phyloP scores from a whole-genome alignment of 75 land plant species.

The Selaginella moellendorffii region DNA sequence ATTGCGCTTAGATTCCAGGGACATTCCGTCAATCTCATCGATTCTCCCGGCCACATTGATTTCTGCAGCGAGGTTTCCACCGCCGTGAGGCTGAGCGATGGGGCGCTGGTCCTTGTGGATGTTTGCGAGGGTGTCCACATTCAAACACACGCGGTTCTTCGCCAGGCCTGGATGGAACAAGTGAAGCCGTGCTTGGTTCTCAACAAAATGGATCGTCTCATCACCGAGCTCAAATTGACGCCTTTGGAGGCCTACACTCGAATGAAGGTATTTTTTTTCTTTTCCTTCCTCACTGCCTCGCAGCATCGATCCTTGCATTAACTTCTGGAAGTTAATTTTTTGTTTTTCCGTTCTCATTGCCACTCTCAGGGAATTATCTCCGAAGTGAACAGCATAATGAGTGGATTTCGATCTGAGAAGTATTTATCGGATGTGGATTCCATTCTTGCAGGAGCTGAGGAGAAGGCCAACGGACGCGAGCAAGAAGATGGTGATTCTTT shows the following conservation, averaged over 20 bases:
- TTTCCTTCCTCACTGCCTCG: neutral
- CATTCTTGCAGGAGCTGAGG: slow-evolving; percentile 33
- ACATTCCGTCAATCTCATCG: slow-evolving; percentile 57
- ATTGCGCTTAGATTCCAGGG: slow-evolving; percentile 39
- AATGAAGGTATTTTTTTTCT: slow-evolving; percentile 34
- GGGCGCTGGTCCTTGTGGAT: slow-evolving; percentile 77
- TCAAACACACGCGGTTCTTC: slow-evolving; percentile 86
- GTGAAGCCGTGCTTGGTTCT: slow-evolving; percentile 66
- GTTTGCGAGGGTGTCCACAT: slow-evolving; percentile 88
- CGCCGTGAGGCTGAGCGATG: slow-evolving; percentile 75
- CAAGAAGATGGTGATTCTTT: slow-evolving; percentile 3
- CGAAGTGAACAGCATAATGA: slow-evolving; percentile 71
- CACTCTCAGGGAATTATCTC: slow-evolving; percentile 40
- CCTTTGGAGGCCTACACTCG: slow-evolving; percentile 71
- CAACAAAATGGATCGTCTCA: slow-evolving; percentile 81
- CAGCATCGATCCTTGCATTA: neutral
- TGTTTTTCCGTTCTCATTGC: neutral
- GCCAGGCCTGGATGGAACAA: slow-evolving; percentile 85
- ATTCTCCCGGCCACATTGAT: slow-evolving; percentile 92
- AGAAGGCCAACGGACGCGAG: slow-evolving; percentile 14
- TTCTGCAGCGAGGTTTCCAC: slow-evolving; percentile 93
- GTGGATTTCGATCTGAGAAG: slow-evolving; percentile 70
- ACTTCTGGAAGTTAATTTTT: neutral
- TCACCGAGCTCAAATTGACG: slow-evolving; percentile 55
- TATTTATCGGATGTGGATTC: slow-evolving; percentile 94